Evolutionary conservation across 805 yeast genomes (phyloP).

Genomic region (Lipomyces yamanashiensis): DNA sequence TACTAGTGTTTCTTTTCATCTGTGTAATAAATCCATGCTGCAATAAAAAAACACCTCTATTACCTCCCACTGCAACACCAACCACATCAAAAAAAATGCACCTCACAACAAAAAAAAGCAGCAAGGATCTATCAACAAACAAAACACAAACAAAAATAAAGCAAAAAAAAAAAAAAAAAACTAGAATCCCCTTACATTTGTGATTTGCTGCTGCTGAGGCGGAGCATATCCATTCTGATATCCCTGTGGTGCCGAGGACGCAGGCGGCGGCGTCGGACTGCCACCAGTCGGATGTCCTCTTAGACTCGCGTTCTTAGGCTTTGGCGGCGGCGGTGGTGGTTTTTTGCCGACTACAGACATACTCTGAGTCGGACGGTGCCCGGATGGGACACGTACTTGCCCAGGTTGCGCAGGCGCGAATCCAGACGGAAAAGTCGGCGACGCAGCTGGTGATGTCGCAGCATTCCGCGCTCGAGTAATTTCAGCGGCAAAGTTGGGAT

Average conservation of each 20-base stretch:
- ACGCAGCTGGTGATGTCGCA: not conserved
- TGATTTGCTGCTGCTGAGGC: not conserved
- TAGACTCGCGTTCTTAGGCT: slow-evolving; percentile 26
- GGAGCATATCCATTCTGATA: not conserved
- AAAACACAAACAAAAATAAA: not conserved
- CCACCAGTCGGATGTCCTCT: slow-evolving; percentile 26
- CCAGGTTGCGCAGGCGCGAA: slow-evolving; percentile 9
- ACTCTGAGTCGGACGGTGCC: slow-evolving; percentile 29
- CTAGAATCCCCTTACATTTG: slow-evolving; percentile 27
- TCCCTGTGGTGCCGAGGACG: not conserved
- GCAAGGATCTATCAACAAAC: not conserved
- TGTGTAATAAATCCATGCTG: not conserved
- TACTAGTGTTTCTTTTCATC: too few relatives aligned
- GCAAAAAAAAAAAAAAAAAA: slow-evolving; percentile 5
- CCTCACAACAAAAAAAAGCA: not conserved
- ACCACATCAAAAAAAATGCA: not conserved
- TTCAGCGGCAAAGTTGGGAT: slow-evolving; percentile 45
- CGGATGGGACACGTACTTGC: slow-evolving; percentile 26
- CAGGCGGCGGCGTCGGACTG: slow-evolving; percentile 11
- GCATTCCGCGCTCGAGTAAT: slow-evolving; percentile 38
- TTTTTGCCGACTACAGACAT: slow-evolving; percentile 35
- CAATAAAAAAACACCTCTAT: too few relatives aligned
- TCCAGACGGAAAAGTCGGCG: slow-evolving; percentile 32
- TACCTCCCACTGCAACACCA: too few relatives aligned
- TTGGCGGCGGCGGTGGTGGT: slow-evolving; percentile 39